Base-by-base conservation (phyloP, 2,329 filamentous ascomycete genomes). In the Lojkania enalia region DNA sequence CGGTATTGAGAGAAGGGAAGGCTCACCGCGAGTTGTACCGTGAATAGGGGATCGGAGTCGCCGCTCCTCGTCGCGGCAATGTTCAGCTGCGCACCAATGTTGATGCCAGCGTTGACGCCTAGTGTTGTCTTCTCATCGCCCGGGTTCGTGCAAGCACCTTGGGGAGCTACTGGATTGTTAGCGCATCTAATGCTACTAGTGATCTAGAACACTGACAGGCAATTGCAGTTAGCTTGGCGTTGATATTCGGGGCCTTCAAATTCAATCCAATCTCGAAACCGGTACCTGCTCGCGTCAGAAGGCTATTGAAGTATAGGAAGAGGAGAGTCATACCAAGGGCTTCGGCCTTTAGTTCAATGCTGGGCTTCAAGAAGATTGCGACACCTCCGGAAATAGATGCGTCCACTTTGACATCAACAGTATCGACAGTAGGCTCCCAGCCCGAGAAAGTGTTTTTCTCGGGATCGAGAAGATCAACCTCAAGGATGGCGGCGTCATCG, bases 401-500 rank as follows among this genome's bases (percentile, higher is more conserved):
- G 42, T 55, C 51, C n/a, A 51, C 48, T 7, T 29, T 48, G 13
- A 50, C 39, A 20, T 51, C 51, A 2, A 52, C 20, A 1, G 42
- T 23, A 14, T 57, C 49, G 13, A 54, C 29, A 3, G 29, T 25
- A 6, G 55, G 55, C 1, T 39, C 35, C 55, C 55, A 59, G 7
- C 55, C 55, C 3, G 49, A 54, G 29, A 55, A 55, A 21, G 41
- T 40, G 27, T 59, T 55, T 23, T 53, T 36, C 16, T 32, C 20
- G 2, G 55, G 51, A 25, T 57, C 35, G 5, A 57, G 43, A 20
- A 59, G 30, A 31, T 59, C 46, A 35, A 55, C 35, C 25, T 57
- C 44, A 9, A 57, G 27, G 9, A 59, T 32, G 1, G 54, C 54
- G 25, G 39, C 31, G 23, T 59, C 49, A 29, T 41, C 33, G 14